Conservation (phyloP, 179 eudicot genomes). For the Beta macrorhiza region DNA sequence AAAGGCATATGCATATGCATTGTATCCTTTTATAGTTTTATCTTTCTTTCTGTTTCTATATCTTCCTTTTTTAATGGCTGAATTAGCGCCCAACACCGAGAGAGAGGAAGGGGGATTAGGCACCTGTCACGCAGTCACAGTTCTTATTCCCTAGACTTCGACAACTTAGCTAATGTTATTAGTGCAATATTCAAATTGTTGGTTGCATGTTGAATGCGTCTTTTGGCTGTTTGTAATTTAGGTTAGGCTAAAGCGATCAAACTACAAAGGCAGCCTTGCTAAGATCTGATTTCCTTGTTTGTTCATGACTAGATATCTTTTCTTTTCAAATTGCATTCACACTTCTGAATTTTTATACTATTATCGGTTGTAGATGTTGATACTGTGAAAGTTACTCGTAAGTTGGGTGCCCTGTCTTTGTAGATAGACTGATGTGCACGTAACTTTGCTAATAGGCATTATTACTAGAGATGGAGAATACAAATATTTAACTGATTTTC, state of each 20-base stretch:
- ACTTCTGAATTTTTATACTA: background rate
- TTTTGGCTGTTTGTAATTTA: constrained; percentile 26
- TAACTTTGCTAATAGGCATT: background rate
- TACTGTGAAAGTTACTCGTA: constrained; percentile 67
- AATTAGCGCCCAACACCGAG: too few species aligned
- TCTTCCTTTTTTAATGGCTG: too few species aligned
- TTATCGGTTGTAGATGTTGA: constrained; percentile 75
- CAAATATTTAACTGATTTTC: background rate
- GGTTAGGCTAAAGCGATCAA: constrained; percentile 86
- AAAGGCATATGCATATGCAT: too few species aligned
- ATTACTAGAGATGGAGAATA: background rate
- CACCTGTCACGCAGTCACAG: too few species aligned
- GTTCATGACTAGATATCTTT: background rate
- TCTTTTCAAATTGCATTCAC: background rate
- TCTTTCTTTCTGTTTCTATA: too few species aligned
- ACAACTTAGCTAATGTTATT: too few species aligned
- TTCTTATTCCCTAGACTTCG: too few species aligned
- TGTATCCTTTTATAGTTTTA: too few species aligned
- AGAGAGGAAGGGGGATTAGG: too few species aligned
- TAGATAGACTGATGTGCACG: constrained; percentile 54
- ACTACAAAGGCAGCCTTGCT: constrained; percentile 81
- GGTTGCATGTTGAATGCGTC: too few species aligned
- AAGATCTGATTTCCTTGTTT: constrained; percentile 40
- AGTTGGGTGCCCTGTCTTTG: constrained; percentile 64
- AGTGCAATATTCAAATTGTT: too few species aligned